Evolutionary conservation across 1,284 basidiomycete genomes (phyloP), one percentile per base, ranked within the genome.

Genomic region (Ganoderma boninense): DNA sequence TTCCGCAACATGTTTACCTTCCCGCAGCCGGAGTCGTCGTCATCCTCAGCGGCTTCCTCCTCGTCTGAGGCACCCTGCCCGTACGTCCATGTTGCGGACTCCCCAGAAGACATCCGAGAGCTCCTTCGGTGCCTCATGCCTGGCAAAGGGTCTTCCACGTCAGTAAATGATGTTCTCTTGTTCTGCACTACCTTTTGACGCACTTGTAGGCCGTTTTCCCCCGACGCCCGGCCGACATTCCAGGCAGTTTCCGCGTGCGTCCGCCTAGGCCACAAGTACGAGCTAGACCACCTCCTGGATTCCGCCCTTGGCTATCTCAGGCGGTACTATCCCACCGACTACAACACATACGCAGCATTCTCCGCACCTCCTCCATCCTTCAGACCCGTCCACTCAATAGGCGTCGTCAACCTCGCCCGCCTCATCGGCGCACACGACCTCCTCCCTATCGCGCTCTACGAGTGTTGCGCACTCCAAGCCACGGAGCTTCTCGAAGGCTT

Each of bases 321-420:
- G 46, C 8, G 57, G 18, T 54, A 54, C 66, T 62, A 49, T 59
- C 10, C 46, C 7, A 32, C 11, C 8, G 59, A 54, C n/a, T 38
- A 42, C 20, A 59, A 67, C 20, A 43, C 23, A 11, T 63, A 35
- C 57, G 57, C n/a, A 20, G 16, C 5, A 1, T 29, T 2, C 18
- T n/a, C 20, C 63, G 8, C 5, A 40, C 29, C 32, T 6, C 23
- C 35, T 46, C 65, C 54, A 6, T 26, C 42, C 1, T 35, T 66
- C 52, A n/a, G 38, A 56, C 32, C n/a, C 23, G 40, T 44, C 10
- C 66, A 64, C 32, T 65, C 68, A 32, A 67, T 72, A 26, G 43
- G 63, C 32, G 63, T 68, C 57, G 64, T 72, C 38, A 67, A 69
- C 26, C 65, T 72, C 63, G 71, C 71, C 11, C 71, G 68, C 18